Percentiles rank a stretch among this genome's conserved stretches.
Conservation (phyloP, 108 stramenopile species). For the Skeletonema grethae region DNA sequence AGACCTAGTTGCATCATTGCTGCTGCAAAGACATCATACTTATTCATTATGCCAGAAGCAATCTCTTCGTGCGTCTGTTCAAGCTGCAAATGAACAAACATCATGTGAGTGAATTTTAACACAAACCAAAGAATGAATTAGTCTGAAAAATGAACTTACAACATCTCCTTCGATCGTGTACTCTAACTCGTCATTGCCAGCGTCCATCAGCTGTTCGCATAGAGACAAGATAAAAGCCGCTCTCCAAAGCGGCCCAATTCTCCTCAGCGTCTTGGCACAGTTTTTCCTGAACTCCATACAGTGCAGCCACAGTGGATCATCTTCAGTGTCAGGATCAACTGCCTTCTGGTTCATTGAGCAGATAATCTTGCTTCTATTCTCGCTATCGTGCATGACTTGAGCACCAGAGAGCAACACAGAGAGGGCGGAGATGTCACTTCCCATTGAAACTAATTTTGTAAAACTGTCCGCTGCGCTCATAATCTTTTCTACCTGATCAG, state of each 20-base stretch:
- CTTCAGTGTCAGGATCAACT: constrained; percentile 64
- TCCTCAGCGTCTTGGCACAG: constrained; percentile 54
- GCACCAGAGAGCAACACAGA: constrained; percentile 75
- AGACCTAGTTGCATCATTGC: constrained; percentile 79
- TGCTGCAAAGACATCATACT: constrained; percentile 73
- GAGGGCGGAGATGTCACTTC: constrained; percentile 68
- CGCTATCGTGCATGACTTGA: constrained; percentile 40
- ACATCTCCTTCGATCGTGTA: constrained; percentile 77
- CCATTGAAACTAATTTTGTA: constrained; percentile 59
- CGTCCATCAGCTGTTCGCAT: constrained; percentile 61
- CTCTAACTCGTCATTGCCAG: constrained; percentile 41
- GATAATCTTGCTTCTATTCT: constrained; percentile 16
- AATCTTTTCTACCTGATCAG: constrained; percentile 75
- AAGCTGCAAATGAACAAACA: constrained; percentile 11
- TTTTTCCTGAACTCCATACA: constrained; percentile 77
- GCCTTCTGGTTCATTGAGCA: constrained; percentile 61
- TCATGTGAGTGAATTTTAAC: background rate
- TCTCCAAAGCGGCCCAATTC: constrained; percentile 74
- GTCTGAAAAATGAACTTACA: constrained; percentile 33
- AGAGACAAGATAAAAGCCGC: constrained; percentile 73
- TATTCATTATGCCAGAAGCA: constrained; percentile 62
- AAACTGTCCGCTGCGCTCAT: constrained; percentile 77
- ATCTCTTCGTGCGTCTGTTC: constrained; percentile 73
- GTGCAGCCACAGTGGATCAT: constrained; percentile 76
- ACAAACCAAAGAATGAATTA: background rate